Percentiles rank a stretch among this genome's conserved stretches.
phyloP scores from a whole-genome alignment of 352 stramenopile genomes.

The Phytophthora sansomeana region DNA sequence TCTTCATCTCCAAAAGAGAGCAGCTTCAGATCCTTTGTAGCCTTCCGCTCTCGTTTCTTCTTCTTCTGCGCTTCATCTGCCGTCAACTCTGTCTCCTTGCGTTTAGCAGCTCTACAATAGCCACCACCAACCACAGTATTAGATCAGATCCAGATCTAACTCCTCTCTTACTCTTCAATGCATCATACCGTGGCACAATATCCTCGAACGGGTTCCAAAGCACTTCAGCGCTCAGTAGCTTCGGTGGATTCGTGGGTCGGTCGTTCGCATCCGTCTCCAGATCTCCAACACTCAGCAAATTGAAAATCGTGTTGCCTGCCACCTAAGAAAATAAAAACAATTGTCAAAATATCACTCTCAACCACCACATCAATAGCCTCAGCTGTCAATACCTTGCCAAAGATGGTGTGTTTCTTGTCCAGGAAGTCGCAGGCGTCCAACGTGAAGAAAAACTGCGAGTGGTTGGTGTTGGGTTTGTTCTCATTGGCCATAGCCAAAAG shows the following conservation, averaged over 20 bases:
- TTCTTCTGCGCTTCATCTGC: slow-evolving; percentile 50
- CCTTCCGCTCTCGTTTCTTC: slow-evolving; percentile 90
- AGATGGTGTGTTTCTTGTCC: slow-evolving; percentile 96
- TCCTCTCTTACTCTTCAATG: neutral
- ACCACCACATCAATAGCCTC: neutral
- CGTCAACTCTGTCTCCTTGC: slow-evolving; percentile 27
- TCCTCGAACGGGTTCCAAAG: slow-evolving; percentile 96
- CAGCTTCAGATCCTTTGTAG: slow-evolving; percentile 94
- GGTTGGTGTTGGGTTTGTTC: slow-evolving; percentile 89
- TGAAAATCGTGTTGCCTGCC: slow-evolving; percentile 98
- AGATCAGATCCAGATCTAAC: neutral
- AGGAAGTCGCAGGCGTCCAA: slow-evolving; percentile 95
- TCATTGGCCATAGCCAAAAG: slow-evolving; percentile 95
- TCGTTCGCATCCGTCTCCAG: slow-evolving; percentile 89
- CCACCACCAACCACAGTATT: neutral
- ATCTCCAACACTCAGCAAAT: slow-evolving; percentile 93
- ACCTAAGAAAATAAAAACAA: slow-evolving; percentile 77
- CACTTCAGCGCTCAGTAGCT: slow-evolving; percentile 90
- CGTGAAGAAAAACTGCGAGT: slow-evolving; percentile 98
- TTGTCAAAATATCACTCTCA: neutral
- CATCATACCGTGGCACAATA: slow-evolving; percentile 83
- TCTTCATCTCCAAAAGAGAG: slow-evolving; percentile 97
- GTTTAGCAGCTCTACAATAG: slow-evolving; percentile 37
- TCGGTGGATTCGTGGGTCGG: slow-evolving; percentile 77
- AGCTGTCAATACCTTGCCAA: slow-evolving; percentile 62